Evolutionary conservation across 2,329 filamentous ascomycete genomes (phyloP), one percentile per base, ranked within the genome.

Genomic region (Neonectria punicea): DNA sequence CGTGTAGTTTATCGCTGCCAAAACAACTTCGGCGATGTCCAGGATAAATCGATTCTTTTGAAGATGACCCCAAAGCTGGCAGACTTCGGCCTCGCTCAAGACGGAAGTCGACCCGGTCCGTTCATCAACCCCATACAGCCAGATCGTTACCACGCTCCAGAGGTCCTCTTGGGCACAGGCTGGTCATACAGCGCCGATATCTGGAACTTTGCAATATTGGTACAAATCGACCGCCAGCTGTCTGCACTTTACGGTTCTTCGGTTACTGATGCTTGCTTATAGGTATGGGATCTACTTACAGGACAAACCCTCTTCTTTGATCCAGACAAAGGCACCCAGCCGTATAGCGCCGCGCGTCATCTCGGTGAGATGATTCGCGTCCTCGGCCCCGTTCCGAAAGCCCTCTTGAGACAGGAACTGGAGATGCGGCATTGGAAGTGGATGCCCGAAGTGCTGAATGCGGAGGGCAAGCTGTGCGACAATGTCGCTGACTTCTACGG

Each of bases 211-310:
- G 74, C 73, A 1, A 63, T 68, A 14, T 65, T 76, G 57, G 70
- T 73, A 57, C 11, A 66, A 5, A 3, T 14, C 20, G 41, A 16
- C 13, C 4, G 1, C 25, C 13, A 16, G 18, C 28, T 20, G 4
- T 13, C 18, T 47, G 6, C 55, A 39, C 36, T 8, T 32, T 16
- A 7, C 16, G 30, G 11, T 28, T 18, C 10, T 49, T 32, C 14
- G 11, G 36, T 57, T 47, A 61, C 47, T 57, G 14, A 62, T 44
- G 4, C n/a, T 10, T 53, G 7, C 5, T 13, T 5, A 4, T 30
- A 72, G 67, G 67, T 75, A 39, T 75, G 74, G 71, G 71, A 74
- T n/a, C 60, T 75, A 13, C 67, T 75, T 32, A 65, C 70, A 1
- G 73, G 68, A 13, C 43, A 50, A 11, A 63, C 67, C 18, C 67